Evolutionary conservation across 495 filamentous ascomycete species (phyloP).

Genomic region (Lasiosphaeris hirsuta): DNA sequence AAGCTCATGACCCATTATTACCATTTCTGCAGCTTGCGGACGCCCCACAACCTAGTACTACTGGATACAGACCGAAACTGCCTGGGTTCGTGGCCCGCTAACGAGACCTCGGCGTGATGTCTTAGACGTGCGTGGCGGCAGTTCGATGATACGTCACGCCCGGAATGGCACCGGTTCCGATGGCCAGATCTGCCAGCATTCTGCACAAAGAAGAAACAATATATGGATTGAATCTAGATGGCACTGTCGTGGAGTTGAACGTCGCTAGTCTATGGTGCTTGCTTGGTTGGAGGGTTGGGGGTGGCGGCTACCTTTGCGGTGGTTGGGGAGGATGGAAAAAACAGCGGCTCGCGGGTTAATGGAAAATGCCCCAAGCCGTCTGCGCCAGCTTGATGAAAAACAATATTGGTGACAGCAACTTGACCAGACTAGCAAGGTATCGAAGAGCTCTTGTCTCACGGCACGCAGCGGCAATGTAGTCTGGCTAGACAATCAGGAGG

Average conservation of each 20-base stretch:
- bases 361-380: slow-evolving; percentile 3
- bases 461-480: slow-evolving; percentile 9
- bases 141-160: slow-evolving; percentile 1
- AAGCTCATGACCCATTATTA: too few relatives aligned
- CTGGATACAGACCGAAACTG: too few relatives aligned
- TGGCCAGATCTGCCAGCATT: neutral
- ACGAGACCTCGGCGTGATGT: neutral
- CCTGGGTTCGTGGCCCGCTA: too few relatives aligned
- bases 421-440: slow-evolving; percentile 8
- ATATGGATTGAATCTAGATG: neutral
- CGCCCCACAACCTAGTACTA: too few relatives aligned
- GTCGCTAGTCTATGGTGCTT: neutral
- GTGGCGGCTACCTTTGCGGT: neutral
- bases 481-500: slow-evolving; percentile 13
- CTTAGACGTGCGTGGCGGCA: slow-evolving; percentile 19
- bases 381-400: slow-evolving; percentile 24
- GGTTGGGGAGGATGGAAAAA: slow-evolving; percentile 13
- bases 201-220: too few relatives aligned
- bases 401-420: slow-evolving; percentile 19
- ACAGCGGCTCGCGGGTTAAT: slow-evolving; percentile 17
- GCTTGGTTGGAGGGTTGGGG: neutral
- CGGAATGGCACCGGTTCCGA: slow-evolving; percentile 4
- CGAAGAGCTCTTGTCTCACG: slow-evolving; percentile 19
- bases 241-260: neutral
- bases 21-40: neutral